A percentile compares a stretch with the other conserved stretches of the same genome.
Evolutionary conservation across 177 flowering plant species (phyloP).

Genomic region (Vitis hybrid): DNA sequence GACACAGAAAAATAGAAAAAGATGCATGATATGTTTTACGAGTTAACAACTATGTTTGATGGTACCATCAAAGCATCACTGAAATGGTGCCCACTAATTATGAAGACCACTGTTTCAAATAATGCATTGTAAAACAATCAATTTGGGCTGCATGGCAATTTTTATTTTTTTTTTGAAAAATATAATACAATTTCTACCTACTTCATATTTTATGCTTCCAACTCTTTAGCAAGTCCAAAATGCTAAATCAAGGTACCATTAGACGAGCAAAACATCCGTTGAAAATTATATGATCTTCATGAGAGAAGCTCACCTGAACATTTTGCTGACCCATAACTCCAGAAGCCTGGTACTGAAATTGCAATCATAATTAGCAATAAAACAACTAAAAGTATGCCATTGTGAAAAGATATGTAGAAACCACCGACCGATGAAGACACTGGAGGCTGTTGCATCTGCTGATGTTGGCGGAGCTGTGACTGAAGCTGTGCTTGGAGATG

Average conservation of each 20-base stretch:
- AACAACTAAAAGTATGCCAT: background rate
- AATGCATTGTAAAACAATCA: no score
- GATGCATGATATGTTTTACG: no score
- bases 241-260: background rate
- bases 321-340: constrained; percentile 36
- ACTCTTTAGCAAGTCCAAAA: no score
- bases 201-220: no score
- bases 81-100: no score
- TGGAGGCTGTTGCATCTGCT: constrained; percentile 45
- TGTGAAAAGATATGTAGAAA: background rate
- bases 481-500: constrained; percentile 15
- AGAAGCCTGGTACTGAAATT: constrained; percentile 48
- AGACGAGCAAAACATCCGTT: background rate
- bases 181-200: no score
- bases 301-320: constrained; percentile 35
- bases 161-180: no score
- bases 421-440: constrained; percentile 49
- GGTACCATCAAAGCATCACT: no score
- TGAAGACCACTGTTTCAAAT: no score
- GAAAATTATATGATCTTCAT: background rate
- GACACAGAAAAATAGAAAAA: no score
- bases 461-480: constrained; percentile 36
- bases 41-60: no score
- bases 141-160: no score
- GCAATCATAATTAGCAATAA: constrained; percentile 9